These are phyloP conservation scores for Phytophthora litchii DNA, from an alignment of 352 stramenopile species.

Conservation along the genomic window DNA sequence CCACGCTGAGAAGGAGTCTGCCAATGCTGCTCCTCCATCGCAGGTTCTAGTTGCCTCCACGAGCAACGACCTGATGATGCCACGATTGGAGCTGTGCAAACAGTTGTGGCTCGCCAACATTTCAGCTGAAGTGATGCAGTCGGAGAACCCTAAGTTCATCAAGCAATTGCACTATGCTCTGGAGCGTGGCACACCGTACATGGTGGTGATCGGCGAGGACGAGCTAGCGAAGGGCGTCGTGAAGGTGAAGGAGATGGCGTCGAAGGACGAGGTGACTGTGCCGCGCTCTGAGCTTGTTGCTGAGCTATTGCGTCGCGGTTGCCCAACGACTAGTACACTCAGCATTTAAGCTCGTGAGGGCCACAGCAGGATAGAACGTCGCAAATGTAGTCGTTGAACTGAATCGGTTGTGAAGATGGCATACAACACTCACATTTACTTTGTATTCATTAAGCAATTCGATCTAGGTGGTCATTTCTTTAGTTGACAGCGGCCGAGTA, in stretches of 20 bases:
- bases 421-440: neutral
- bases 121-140: slow-evolving; percentile 95
- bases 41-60: slow-evolving; percentile 96
- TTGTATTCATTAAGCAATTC: slow-evolving; percentile 1
- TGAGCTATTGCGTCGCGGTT: slow-evolving; percentile 74
- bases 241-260: slow-evolving; percentile 97
- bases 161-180: slow-evolving; percentile 97
- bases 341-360: slow-evolving; percentile 50
- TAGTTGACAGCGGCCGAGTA: slow-evolving; percentile 37
- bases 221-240: slow-evolving; percentile 94
- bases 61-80: slow-evolving; percentile 64
- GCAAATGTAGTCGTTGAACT: slow-evolving; percentile 24
- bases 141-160: slow-evolving; percentile 97
- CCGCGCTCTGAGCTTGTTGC: slow-evolving; percentile 73
- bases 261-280: slow-evolving; percentile 91
- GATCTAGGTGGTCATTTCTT: neutral
- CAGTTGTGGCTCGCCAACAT: slow-evolving; percentile 93
- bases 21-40: slow-evolving; percentile 46
- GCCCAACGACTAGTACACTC: slow-evolving; percentile 69
- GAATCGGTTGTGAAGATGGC: neutral
- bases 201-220: slow-evolving; percentile 97
- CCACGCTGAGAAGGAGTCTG: slow-evolving; percentile 78
- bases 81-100: slow-evolving; percentile 78
- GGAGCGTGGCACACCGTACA: slow-evolving; percentile 95
- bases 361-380: slow-evolving; percentile 14